A percentile compares a stretch with the other conserved stretches of the same genome.
These are phyloP conservation scores for Triangularia setosa DNA, from an alignment of 2,329 filamentous ascomycete genomes.

Conservation along the genomic window DNA sequence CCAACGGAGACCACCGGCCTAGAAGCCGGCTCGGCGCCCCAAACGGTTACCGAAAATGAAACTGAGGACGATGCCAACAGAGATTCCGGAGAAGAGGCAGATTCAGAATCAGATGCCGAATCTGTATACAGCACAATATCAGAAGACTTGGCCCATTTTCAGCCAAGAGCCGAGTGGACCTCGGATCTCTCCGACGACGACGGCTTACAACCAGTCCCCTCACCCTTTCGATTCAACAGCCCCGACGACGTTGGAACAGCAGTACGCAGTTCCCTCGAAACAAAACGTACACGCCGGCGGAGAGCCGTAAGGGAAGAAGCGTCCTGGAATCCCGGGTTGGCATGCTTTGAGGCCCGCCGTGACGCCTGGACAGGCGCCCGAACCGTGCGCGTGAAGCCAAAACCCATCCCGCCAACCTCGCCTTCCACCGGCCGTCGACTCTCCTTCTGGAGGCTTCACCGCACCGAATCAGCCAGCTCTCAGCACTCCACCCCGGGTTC, in stretches of 20 bases:
- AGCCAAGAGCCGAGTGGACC: conserved; percentile 51
- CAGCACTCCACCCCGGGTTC: conserved; percentile 15
- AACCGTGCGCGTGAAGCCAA: conserved; percentile 51
- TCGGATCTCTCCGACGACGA: conserved; percentile 55
- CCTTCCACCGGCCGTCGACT: conserved; percentile 45
- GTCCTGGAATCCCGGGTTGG: conserved; percentile 75
- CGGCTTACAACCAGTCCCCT: conserved; percentile 25
- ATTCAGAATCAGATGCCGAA: conserved; percentile 41
- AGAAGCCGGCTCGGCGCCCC: conserved; percentile 5
- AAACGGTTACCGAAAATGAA: conserved; percentile 1
- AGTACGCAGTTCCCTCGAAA: conserved; percentile 40
- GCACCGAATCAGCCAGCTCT: conserved; percentile 36
- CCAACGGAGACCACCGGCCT: neutral
- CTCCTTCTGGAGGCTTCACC: conserved; percentile 44
- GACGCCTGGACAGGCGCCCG: conserved; percentile 83
- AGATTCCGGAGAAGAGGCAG: conserved; percentile 37
- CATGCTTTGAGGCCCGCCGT: conserved; percentile 72
- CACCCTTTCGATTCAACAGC: conserved; percentile 50
- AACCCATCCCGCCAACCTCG: conserved; percentile 38
- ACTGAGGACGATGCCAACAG: conserved; percentile 29
- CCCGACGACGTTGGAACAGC: conserved; percentile 44
- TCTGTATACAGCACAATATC: conserved; percentile 57
- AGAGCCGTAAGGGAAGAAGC: conserved; percentile 60
- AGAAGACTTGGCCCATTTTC: conserved; percentile 50
- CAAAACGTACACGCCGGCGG: conserved; percentile 53